These are phyloP conservation scores for Globisporangium lucens DNA, from an alignment of 352 stramenopile species.

Conservation along the genomic window DNA sequence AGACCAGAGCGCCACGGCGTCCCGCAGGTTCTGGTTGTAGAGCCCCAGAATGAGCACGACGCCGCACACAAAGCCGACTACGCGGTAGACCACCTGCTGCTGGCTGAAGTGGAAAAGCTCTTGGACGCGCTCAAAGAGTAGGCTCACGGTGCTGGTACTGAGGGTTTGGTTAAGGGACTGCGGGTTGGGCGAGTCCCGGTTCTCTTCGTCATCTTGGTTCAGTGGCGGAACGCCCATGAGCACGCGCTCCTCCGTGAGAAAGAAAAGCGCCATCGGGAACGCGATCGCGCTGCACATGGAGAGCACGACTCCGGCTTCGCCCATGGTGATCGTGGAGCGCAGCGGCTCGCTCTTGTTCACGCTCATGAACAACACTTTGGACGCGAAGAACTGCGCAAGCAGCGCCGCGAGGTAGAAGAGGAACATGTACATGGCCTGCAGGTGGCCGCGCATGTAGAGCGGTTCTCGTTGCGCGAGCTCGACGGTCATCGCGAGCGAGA, in stretches of 20 bases:
- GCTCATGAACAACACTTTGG: conserved; percentile 24
- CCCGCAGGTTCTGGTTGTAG: conserved; percentile 33
- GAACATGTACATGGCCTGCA: conserved; percentile 41
- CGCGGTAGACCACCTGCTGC: conserved; percentile 48
- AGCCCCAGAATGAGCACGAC: conserved; percentile 36
- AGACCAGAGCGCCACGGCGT: conserved; percentile 36
- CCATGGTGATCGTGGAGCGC: conserved; percentile 24
- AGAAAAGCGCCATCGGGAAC: conserved; percentile 33
- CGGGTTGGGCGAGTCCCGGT: not conserved
- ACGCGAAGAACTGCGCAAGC: conserved; percentile 24
- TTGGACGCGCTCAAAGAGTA: conserved; percentile 23
- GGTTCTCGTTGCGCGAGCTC: conserved; percentile 53
- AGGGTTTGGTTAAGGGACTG: not conserved
- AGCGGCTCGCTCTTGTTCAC: conserved; percentile 17
- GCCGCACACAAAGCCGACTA: conserved; percentile 46
- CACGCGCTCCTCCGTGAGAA: conserved; percentile 34
- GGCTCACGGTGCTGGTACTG: conserved; percentile 15
- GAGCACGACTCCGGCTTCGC: conserved; percentile 20
- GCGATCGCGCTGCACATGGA: conserved; percentile 18
- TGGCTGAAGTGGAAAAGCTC: conserved; percentile 55
- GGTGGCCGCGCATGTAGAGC: conserved; percentile 37
- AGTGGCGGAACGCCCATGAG: not conserved
- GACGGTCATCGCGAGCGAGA: conserved; percentile 40
- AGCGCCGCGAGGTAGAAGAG: conserved; percentile 37
- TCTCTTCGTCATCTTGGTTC: not conserved